Base-by-base conservation (phyloP, 2,329 filamentous ascomycete genomes). In the Fusarium pseudocircinatum region DNA sequence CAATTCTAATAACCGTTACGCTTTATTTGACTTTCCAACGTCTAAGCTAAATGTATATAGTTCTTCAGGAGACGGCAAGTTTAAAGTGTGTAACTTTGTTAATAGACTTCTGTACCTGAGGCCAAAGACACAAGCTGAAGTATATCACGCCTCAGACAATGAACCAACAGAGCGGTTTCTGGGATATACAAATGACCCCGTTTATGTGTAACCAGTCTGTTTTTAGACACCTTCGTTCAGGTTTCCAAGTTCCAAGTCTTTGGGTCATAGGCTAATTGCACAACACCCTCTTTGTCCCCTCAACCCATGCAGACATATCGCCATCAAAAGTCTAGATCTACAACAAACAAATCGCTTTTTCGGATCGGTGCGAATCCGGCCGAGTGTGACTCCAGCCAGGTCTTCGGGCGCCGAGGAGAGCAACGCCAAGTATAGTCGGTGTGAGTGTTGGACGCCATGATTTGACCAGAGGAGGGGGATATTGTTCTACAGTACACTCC, bases 381-480 rank as follows among this genome's bases (percentile, higher is more conserved):
- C 36, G 53, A 46, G 22, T 26, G 16, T 44, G 13, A 20, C 22
- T 43, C 30, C 26, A 32, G 26, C 8, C n/a, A 8, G 26, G 7
- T 18, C 43, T 39, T 62, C 60, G 60, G 53, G 7, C 53, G 42
- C 54, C 32, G 60, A 49, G n/a, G 49, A 22, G 10, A 57, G 46
- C 2, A 32, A 34, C n/a, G 60, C 49, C 34, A 69, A 69, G 64
- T 56, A 20, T 22, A 43, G 37, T 63, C 24, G 54, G 43, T 60
- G 50, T 60, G 40, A 36, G 22, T 20, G 26, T 36, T 60, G 36
- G 40, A 42, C 36, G 54, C 36, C 42, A 40, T 60, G 20, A 32
- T 63, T 49, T 30, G n/a, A 42, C 37, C 37, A 16, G 26, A 13
- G 34, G 3, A 15, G 9, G 20, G 15, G 30, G 42, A 13, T 28